Evolutionary conservation across 108 stramenopile species (phyloP).

Genomic region (Epithemia pelagica): DNA sequence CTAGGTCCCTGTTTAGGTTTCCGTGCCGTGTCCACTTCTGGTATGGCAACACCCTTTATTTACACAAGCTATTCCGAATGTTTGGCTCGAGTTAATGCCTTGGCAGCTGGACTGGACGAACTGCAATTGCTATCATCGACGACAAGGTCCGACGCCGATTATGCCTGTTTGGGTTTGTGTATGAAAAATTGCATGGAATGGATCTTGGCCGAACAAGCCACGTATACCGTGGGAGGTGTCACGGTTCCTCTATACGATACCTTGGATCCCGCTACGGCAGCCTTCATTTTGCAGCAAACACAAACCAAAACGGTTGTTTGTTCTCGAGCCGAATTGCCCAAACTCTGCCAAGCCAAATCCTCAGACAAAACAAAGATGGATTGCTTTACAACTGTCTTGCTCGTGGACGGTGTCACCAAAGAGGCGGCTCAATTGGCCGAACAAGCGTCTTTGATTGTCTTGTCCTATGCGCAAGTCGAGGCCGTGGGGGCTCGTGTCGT

Average conservation of each 20-base stretch:
- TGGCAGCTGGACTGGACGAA: constrained; percentile 71
- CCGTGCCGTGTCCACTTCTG: constrained; percentile 60
- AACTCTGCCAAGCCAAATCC: constrained; percentile 65
- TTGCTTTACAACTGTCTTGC: constrained; percentile 43
- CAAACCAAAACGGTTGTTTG: constrained; percentile 73
- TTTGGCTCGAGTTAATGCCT: constrained; percentile 62
- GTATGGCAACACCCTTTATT: constrained; percentile 79
- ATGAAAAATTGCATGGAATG: constrained; percentile 94
- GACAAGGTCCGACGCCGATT: neutral
- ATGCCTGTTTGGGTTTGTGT: constrained; percentile 69
- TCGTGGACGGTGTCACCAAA: constrained; percentile 67
- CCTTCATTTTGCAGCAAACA: constrained; percentile 86
- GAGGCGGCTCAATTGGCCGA: constrained; percentile 46
- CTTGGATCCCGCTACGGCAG: constrained; percentile 83
- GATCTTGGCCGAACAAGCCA: constrained; percentile 87
- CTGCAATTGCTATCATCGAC: constrained; percentile 32
- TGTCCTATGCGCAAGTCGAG: constrained; percentile 78
- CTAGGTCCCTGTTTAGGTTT: constrained; percentile 78
- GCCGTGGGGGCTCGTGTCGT: constrained; percentile 66
- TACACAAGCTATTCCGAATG: constrained; percentile 74
- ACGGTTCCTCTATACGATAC: constrained; percentile 96
- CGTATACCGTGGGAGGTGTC: constrained; percentile 64
- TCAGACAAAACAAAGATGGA: constrained; percentile 16
- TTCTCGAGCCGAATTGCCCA: constrained; percentile 53
- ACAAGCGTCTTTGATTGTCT: constrained; percentile 44